Evolutionary conservation across 345 rosid genomes (phyloP).

Genomic region (Euphorbia peplus): DNA sequence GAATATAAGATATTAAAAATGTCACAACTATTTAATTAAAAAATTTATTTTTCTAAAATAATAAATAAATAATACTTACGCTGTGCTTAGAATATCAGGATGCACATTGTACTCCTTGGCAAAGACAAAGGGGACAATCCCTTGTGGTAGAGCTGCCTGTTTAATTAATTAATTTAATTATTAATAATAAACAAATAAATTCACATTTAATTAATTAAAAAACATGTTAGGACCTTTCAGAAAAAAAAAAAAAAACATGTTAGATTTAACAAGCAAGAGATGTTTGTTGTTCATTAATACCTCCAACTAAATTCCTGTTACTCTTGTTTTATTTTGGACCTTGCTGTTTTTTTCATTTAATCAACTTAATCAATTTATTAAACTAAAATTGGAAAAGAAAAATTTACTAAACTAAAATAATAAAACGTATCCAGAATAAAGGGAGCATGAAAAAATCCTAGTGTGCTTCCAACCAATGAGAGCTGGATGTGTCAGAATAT

Average conservation of each 20-base stretch:
- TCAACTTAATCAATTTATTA: too few species aligned
- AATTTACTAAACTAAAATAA: too few species aligned
- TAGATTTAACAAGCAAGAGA: constrained; percentile 9
- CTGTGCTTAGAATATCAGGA: constrained; percentile 79
- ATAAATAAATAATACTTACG: too few species aligned
- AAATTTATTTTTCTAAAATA: too few species aligned
- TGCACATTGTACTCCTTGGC: constrained; percentile 83
- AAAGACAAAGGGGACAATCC: constrained; percentile 81
- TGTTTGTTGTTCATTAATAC: constrained; percentile 18
- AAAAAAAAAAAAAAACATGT: constrained; percentile 19
- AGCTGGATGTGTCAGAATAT: too few species aligned
- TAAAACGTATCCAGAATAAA: too few species aligned
- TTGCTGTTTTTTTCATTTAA: not conserved
- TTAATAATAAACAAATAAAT: constrained; percentile 4
- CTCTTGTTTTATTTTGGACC: not conserved
- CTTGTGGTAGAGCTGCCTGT: constrained; percentile 84
- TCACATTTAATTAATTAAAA: too few species aligned
- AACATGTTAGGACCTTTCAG: too few species aligned
- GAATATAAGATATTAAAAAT: not conserved
- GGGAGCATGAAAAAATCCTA: too few species aligned
- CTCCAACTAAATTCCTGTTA: not conserved
- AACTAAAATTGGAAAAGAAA: too few species aligned
- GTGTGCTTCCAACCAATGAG: too few species aligned
- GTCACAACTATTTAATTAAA: too few species aligned
- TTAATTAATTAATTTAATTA: not conserved